Evolutionary conservation across 306 rosid species (phyloP), one percentile per base, ranked within the genome.

Genomic region (Mimosa pudica): DNA sequence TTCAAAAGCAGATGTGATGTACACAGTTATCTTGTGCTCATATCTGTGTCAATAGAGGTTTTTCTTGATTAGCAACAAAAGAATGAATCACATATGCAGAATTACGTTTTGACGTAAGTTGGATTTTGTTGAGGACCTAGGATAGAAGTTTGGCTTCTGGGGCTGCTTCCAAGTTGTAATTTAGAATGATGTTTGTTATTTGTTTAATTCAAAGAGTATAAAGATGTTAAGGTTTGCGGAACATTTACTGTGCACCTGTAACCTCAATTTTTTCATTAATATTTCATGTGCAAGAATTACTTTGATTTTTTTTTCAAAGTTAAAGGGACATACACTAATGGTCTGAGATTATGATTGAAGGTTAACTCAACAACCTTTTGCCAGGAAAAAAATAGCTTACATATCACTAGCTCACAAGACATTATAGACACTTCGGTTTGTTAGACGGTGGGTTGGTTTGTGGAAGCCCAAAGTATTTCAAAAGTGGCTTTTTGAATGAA

Each of bases 121-220:
- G 57, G 73, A 77, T 24, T 42, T 57, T 67, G 70, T 20, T 48
- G 71, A 71, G 38, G 38, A 51, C 71, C 18, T 73, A 69, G 60
- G 68, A 30, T 77, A 14, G 73, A 48, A 51, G 7, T 80, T 78
- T 46, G 41, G 65, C 52, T 76, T 74, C 70, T 18, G 55, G 52
- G 64, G 63, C 30, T 63, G 42, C 75, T 70, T 81, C 47, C 30
- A 33, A 82, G 81, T 63, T 78, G 79, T 41, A 75, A 68, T 54
- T 69, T 41, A 12, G 24, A 74, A 61, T 17, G 18, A 62, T 69
- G 69, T 52, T 47, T 62, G 38, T 36, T 17, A 12, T 62, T 60
- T 57, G 79, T 65, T 64, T 64, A 1, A 66, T 71, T 24, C 63
- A 55, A 64, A 7, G 47, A 77, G 57, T 45, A 77, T 42, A 33